phyloP scores from a whole-genome alignment of 306 rosid genomes.

The Glycyrrhiza uralensis region DNA sequence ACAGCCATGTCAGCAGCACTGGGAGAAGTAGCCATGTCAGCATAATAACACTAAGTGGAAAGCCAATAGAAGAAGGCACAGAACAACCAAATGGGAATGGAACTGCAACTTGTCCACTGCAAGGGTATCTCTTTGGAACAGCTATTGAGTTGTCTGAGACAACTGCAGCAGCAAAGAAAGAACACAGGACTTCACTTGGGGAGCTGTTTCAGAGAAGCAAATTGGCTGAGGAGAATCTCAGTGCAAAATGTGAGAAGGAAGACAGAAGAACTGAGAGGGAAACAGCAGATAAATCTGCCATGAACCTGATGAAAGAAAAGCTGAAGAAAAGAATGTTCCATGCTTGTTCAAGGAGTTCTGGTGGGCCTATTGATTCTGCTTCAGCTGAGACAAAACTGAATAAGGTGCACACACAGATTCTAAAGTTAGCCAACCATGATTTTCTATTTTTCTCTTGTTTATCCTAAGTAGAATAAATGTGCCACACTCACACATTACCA shows the following conservation, averaged over 20 bases:
- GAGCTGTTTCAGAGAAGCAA: constrained; percentile 82
- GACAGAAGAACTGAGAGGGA: constrained; percentile 54
- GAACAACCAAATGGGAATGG: constrained; percentile 48
- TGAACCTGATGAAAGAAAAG: constrained; percentile 66
- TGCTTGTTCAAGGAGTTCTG: constrained; percentile 57
- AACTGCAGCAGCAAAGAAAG: constrained; percentile 61
- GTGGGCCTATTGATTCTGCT: constrained; percentile 53
- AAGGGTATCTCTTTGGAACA: constrained; percentile 82
- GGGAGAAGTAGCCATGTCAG: constrained; percentile 91
- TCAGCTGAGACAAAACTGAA: constrained; percentile 77
- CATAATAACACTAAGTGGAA: constrained; percentile 74
- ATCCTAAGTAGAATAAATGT: not conserved
- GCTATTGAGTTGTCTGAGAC: constrained; percentile 69
- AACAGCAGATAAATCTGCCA: constrained; percentile 58
- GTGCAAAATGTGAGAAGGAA: constrained; percentile 50
- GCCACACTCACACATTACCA: not conserved
- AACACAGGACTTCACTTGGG: constrained; percentile 82
- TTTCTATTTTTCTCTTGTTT: not conserved
- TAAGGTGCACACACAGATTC: constrained; percentile 49
- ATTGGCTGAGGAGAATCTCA: constrained; percentile 53
- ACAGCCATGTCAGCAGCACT: constrained; percentile 80
- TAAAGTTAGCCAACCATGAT: not conserved
- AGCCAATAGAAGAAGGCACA: constrained; percentile 49
- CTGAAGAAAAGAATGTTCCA: constrained; percentile 64
- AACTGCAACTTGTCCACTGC: constrained; percentile 68